These are phyloP conservation scores for Hypoxylon sp. DNA, from an alignment of 2,329 filamentous ascomycete genomes.

Conservation along the genomic window DNA sequence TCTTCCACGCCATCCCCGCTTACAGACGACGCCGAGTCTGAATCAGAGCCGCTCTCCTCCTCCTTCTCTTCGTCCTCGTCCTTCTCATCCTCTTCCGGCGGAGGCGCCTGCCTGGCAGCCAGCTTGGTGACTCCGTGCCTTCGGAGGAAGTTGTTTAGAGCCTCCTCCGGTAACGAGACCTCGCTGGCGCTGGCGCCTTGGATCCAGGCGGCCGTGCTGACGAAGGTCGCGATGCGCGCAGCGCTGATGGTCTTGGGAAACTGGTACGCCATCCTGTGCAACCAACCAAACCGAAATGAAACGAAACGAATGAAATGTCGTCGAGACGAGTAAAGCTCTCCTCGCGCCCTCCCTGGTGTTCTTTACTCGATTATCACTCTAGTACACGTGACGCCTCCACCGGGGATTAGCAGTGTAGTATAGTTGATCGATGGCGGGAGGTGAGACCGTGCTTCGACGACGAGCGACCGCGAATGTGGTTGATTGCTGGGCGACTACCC, in stretches of 20 bases:
- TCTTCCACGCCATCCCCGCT: constrained; percentile 20
- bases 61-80: constrained; percentile 23
- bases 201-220: constrained; percentile 50
- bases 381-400: constrained; percentile 39
- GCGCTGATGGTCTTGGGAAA: constrained; percentile 51
- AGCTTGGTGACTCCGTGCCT: constrained; percentile 31
- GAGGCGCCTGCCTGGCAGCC: constrained; percentile 20
- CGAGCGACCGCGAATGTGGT: constrained; percentile 28
- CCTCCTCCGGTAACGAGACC: constrained; percentile 43
- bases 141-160: constrained; percentile 47
- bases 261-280: constrained; percentile 39
- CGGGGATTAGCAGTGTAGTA: constrained; percentile 35
- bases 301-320: constrained; percentile 37
- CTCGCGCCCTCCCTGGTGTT: constrained; percentile 29
- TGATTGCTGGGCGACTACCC: constrained; percentile 36
- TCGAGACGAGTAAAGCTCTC: constrained; percentile 37
- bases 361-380: constrained; percentile 15
- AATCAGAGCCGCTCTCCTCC: constrained; percentile 19
- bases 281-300: constrained; percentile 8
- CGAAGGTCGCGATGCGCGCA: constrained; percentile 47
- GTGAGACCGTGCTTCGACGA: constrained; percentile 41
- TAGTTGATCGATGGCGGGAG: constrained; percentile 34
- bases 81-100: constrained; percentile 8
- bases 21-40: constrained; percentile 16
- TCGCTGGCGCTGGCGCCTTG: constrained; percentile 44